Base-by-base conservation (phyloP, 2,329 filamentous ascomycete genomes). In the Fusarium nygamai region DNA sequence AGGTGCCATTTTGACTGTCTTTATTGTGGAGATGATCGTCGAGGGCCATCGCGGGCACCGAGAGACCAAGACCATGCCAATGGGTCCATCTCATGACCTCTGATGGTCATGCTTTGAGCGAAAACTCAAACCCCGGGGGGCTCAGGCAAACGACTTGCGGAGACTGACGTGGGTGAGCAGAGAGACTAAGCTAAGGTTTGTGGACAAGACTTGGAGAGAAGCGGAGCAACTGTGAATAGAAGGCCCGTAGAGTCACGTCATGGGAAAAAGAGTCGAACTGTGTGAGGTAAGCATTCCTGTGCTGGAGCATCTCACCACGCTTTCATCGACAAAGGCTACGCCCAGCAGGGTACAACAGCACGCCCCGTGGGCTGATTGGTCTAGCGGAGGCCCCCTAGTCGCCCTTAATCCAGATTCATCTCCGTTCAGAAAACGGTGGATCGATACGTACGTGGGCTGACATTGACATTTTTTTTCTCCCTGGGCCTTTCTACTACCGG, bases 51-150 rank as follows among this genome's bases (percentile, higher is more conserved):
- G 62, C 27, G 67, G 36, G 71, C 67, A 71, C 70, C 70, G 70
- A 73, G 41, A 51, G 51, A 36, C 38, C 59, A 67, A 64, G 41
- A 36, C 53, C 43, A 70, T 36, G 36, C n/a, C 34, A 41, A 70
- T 58, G 71, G 71, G 58, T 72, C 71, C 54, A 64, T 74, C 71
- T 74, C 67, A 74, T 74, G 71, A 74, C 60, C 39, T 71, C 57
- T 48, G 48, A 44, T 68, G 71, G 69, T 73, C 71, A 73, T 64
- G 71, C 67, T 64, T 62, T 58, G 44, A 64, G 38, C 63, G 36
- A 70, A 73, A 73, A 58, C 46, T 66, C 65, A 67, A 67, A 59
- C 62, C 65, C 60, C 60, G 60, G 71, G 62, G 62, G 66, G 62
- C 58, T 73, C 68, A 58, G 48, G 47, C 8, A 70, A 71, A 71